phyloP scores from a whole-genome alignment of 768 basidiomycete species.

The Russula emetica region DNA sequence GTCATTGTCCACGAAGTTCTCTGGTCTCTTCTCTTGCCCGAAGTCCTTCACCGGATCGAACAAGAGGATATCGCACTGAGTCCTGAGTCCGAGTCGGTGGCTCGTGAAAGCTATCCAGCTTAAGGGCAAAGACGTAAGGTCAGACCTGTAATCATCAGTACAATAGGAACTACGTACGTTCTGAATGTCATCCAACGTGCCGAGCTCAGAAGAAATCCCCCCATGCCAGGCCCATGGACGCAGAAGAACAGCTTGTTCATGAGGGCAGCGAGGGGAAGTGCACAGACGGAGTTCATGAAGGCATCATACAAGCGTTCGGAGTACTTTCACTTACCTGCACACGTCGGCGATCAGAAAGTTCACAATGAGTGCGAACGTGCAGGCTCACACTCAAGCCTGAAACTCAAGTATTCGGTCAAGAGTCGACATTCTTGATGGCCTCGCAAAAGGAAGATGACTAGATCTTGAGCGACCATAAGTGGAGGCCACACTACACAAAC shows the following conservation, averaged over 20 bases:
- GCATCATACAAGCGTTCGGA: slow-evolving; percentile 95
- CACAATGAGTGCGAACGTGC: background rate
- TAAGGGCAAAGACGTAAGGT: slow-evolving; percentile 8
- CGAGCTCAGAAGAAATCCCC: slow-evolving; percentile 90
- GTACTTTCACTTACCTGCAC: slow-evolving; percentile 94
- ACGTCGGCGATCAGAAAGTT: background rate
- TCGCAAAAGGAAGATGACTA: slow-evolving; percentile 95
- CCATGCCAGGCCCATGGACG: too few relatives aligned
- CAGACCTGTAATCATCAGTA: background rate
- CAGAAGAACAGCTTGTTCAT: slow-evolving; percentile 99
- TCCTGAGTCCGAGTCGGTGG: too few relatives aligned
- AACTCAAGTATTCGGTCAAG: slow-evolving; percentile 97
- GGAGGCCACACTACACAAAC: slow-evolving; percentile 79
- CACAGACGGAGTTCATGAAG: slow-evolving; percentile 97
- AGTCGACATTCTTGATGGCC: slow-evolving; percentile 99
- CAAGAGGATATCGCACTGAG: slow-evolving; percentile 99
- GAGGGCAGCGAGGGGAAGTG: slow-evolving; percentile 89
- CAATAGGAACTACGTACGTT: slow-evolving; percentile 46
- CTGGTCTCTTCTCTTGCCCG: slow-evolving; percentile 85
- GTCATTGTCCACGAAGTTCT: too few relatives aligned
- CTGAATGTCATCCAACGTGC: slow-evolving; percentile 92
- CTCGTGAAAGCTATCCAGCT: slow-evolving; percentile 98
- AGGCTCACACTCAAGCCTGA: slow-evolving; percentile 91
- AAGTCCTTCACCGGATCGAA: slow-evolving; percentile 98
- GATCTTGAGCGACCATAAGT: slow-evolving; percentile 97